phyloP scores from a whole-genome alignment of 768 basidiomycete species.

The Cytidiella melzeri region DNA sequence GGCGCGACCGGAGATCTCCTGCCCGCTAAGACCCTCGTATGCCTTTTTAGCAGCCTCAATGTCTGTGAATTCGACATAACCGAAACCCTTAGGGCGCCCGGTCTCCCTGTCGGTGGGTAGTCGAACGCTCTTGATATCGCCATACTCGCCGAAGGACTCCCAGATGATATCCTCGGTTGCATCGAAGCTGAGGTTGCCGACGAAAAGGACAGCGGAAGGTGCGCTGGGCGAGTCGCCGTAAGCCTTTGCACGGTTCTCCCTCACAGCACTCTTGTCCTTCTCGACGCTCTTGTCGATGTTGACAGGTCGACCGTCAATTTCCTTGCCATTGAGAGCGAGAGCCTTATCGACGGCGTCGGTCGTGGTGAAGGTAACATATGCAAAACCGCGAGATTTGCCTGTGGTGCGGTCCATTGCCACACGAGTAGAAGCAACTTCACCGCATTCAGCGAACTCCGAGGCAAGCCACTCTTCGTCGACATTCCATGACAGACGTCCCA shows the following conservation, averaged over 20 bases:
- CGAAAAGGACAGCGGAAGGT: slow-evolving; percentile 76
- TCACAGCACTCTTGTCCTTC: slow-evolving; percentile 45
- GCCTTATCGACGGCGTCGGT: slow-evolving; percentile 75
- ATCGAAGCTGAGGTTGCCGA: slow-evolving; percentile 83
- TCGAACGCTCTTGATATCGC: slow-evolving; percentile 78
- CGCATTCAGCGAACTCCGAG: slow-evolving; percentile 83
- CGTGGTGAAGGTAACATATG: slow-evolving; percentile 73
- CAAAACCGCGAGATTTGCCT: slow-evolving; percentile 81
- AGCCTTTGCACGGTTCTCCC: slow-evolving; percentile 66
- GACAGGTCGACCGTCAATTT: slow-evolving; percentile 88
- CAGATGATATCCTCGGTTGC: slow-evolving; percentile 81
- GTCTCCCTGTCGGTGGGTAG: slow-evolving; percentile 91
- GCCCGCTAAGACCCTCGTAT: slow-evolving; percentile 57
- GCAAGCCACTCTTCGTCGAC: slow-evolving; percentile 95
- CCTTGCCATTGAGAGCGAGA: slow-evolving; percentile 71
- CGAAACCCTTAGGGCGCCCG: slow-evolving; percentile 91
- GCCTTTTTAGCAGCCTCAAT: slow-evolving; percentile 78
- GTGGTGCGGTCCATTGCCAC: slow-evolving; percentile 81
- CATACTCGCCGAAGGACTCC: slow-evolving; percentile 86
- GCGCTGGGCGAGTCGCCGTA: slow-evolving; percentile 68
- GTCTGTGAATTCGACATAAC: slow-evolving; percentile 90
- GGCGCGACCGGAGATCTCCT: slow-evolving; percentile 74
- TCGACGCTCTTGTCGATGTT: slow-evolving; percentile 79
- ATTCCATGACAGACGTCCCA: slow-evolving; percentile 92
- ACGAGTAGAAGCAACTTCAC: slow-evolving; percentile 84